phyloP scores from a whole-genome alignment of 2,329 filamentous ascomycete genomes.

The Atkinsonella texensis region DNA sequence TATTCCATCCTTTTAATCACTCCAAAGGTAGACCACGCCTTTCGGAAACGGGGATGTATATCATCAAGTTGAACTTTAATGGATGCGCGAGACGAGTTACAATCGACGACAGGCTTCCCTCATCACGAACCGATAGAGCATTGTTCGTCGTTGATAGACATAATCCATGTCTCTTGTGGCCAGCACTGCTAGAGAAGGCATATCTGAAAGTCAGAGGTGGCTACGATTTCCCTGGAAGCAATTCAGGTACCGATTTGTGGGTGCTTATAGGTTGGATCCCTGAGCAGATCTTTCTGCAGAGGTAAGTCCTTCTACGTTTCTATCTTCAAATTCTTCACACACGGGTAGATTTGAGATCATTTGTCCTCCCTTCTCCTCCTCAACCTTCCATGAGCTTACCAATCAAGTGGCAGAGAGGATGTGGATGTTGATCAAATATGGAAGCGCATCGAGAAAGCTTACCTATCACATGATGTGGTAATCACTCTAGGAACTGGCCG shows the following conservation, averaged over 20 bases:
- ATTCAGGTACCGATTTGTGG: conserved; percentile 90
- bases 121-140: conserved; percentile 60
- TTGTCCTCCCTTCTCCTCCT: background rate
- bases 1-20: conserved; percentile 65
- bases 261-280: conserved; percentile 93
- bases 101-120: conserved; percentile 79
- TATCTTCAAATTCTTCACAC: background rate
- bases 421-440: conserved; percentile 66
- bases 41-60: conserved; percentile 76
- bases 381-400: background rate
- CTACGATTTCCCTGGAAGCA: conserved; percentile 96
- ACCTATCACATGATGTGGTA: conserved; percentile 67
- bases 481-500: conserved; percentile 84
- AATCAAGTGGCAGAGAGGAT: conserved; percentile 47
- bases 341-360: background rate
- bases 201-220: conserved; percentile 92
- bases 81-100: conserved; percentile 78
- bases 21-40: conserved; percentile 42
- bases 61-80: conserved; percentile 91
- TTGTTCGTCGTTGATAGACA: conserved; percentile 81
- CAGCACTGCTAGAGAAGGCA: conserved; percentile 86
- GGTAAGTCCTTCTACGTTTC: conserved; percentile 24
- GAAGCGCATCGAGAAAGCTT: conserved; percentile 63
- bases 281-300: conserved; percentile 84
- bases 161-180: conserved; percentile 77